Evolutionary conservation across 345 rosid species (phyloP).

Genomic region (Raphanus sativus): DNA sequence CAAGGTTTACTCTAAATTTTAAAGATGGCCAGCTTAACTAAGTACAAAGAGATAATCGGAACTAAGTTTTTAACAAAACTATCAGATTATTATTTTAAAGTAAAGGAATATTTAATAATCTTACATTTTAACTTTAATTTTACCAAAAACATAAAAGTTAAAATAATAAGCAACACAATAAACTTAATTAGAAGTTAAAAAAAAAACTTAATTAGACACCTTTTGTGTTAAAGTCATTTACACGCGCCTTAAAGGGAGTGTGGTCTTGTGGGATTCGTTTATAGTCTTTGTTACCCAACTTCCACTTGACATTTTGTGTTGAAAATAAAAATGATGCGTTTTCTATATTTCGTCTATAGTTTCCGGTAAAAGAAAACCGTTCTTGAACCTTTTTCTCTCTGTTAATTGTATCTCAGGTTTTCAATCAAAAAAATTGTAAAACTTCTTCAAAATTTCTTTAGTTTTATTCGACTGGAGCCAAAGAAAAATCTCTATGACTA

Average conservation of each 20-base stretch:
- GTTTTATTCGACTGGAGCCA: conserved; percentile 16
- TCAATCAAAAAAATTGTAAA: background rate
- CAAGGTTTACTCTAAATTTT: no score
- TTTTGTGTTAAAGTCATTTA: background rate
- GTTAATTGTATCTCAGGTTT: conserved; percentile 9
- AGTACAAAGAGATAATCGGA: no score
- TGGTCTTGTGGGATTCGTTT: conserved; percentile 12
- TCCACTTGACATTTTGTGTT: conserved; percentile 29
- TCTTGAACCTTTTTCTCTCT: background rate
- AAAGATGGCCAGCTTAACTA: no score
- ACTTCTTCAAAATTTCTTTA: background rate
- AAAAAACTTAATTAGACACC: no score
- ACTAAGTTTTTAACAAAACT: no score
- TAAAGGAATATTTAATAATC: background rate
- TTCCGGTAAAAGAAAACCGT: background rate
- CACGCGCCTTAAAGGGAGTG: conserved; percentile 25
- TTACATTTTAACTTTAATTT: background rate
- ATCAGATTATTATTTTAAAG: no score
- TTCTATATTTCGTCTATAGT: background rate
- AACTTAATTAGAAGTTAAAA: background rate
- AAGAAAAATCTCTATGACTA: background rate
- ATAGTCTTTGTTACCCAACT: conserved; percentile 11
- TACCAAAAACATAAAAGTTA: background rate
- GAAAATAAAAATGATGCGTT: background rate
- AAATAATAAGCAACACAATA: background rate